Base-by-base conservation (phyloP, 2,329 filamentous ascomycete genomes). In the Cercospora zeae-maydis region DNA sequence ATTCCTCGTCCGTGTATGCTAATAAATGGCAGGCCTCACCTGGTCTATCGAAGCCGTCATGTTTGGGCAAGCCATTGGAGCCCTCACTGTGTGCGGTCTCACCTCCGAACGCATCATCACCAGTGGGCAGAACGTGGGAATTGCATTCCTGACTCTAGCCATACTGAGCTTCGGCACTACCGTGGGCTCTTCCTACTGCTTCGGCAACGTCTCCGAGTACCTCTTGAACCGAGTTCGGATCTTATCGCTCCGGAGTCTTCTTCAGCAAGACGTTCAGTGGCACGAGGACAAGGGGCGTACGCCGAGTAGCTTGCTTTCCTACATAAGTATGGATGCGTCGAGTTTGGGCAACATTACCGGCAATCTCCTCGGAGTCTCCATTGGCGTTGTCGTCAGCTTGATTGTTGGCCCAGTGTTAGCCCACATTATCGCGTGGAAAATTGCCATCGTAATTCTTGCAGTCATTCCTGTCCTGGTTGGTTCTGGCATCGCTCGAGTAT, bases 401-500 rank as follows among this genome's bases (percentile, higher is more conserved):
- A 66, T 90, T 14, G 84, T 83, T 0, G 88, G 86, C 1, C 86
- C 91, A 59, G 84, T 89, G 31, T 72, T 91, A 7, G 86, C 88
- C 0, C 87, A 90, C 66, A 85, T 91, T 45, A 80, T 92, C 51
- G 87, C 87, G 1, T 92, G 89, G 89, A 89, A 85, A 71, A 90
- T 92, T 64, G 89, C 88, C 0, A 76, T 92, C 13, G 89, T 92
- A 4, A 88, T 87, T 60, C 79, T 92, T 6, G 83, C 88, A 0
- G 80, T 85, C 6, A 85, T 91, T 0, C 90, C 89, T 13, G 24
- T 68, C 16, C 34, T 68, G 7, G 79, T 92, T 0, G 86, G 86
- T 1, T 83, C 88, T 0, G 89, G 89, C 0, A 82, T 89, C 64
- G 85, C 92, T 83, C 84, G 89, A 63, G 79, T 91, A 14, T 82